Evolutionary conservation across 495 filamentous ascomycete species (phyloP), one percentile per base, ranked within the genome.

Genomic region (Penicillium waksmanii): DNA sequence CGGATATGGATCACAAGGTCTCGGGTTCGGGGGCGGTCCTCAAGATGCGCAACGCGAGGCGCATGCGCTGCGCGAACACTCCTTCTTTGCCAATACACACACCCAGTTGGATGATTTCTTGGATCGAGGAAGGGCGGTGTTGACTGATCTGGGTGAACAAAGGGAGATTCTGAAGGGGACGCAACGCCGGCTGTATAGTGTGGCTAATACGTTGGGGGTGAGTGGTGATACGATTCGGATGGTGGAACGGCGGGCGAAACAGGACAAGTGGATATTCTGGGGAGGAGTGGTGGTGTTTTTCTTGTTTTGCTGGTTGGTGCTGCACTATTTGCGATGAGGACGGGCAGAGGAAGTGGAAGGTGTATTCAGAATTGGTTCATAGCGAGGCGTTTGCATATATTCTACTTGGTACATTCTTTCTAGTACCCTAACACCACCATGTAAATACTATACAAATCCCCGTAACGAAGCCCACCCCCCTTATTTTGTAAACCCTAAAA

Each of bases 241-340:
- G 91, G 76, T 98, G 51, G 93, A 98, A 73, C 78, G 95, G 66
- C 82, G 95, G 60, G 93, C 95, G 53, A 89, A 84, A 73, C 87
- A 97, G 80, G 95, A 98, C 66, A 97, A 97, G 76, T 98, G 93
- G 94, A 96, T 98, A 27, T 98, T 98, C 73, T 90, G 89, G 85
- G 88, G 72, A 13, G 92, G 95, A 0, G 91, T 96, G 19, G 72
- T 96, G 35, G 70, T 93, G n/a, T 98, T 98, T 74, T 89, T 98
- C 58, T 72, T 82, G 43, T 98, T 98, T 73, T 97, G 93, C 67
- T 98, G 91, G 86, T 71, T 91, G 58, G 91, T 94, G 48, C 64
- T 98, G 72, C 87, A 90, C 75, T 98, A 84, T 70, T 70, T 98
- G 69, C 75, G 91, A 69, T 97, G 74, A 79, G 23, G 3, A 44